Percentiles rank a stretch among this genome's conserved stretches.
phyloP scores from a whole-genome alignment of 805 yeast genomes.

The Cyberlindnera saturnus region DNA sequence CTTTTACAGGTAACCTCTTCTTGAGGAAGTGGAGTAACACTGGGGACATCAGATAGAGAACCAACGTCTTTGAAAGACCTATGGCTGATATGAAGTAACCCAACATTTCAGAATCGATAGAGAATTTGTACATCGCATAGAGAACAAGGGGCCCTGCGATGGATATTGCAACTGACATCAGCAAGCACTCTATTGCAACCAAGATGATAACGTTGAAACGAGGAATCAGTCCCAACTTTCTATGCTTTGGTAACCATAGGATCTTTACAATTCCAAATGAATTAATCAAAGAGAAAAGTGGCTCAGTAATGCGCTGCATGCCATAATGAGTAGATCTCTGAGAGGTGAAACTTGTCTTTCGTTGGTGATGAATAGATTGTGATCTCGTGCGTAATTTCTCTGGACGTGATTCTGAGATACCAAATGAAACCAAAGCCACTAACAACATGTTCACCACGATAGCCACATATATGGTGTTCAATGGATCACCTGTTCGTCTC shows the following conservation, averaged over 20 bases:
- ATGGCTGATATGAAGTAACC: constrained; percentile 50
- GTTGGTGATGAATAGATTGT: constrained; percentile 29
- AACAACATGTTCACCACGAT: constrained; percentile 26
- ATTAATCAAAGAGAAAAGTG: neutral
- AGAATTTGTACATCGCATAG: constrained; percentile 46
- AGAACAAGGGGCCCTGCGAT: constrained; percentile 38
- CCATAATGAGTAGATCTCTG: constrained; percentile 13
- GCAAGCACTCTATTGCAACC: constrained; percentile 39
- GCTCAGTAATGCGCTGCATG: neutral
- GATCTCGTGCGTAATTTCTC: constrained; percentile 46
- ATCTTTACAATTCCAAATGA: constrained; percentile 41
- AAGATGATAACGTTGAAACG: constrained; percentile 44
- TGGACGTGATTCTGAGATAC: constrained; percentile 63
- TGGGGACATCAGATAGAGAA: constrained; percentile 49
- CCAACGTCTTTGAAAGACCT: constrained; percentile 43
- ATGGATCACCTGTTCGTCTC: constrained; percentile 22
- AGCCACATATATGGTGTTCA: constrained; percentile 28
- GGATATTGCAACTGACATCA: constrained; percentile 35
- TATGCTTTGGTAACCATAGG: constrained; percentile 44
- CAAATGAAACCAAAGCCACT: constrained; percentile 28
- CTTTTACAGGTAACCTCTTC: constrained; percentile 28
- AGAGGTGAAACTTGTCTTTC: constrained; percentile 27
- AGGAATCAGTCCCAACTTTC: constrained; percentile 26
- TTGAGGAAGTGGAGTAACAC: constrained; percentile 33
- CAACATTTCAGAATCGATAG: constrained; percentile 48